Evolutionary conservation across 306 rosid species (phyloP).

Genomic region (Sindora glabra): DNA sequence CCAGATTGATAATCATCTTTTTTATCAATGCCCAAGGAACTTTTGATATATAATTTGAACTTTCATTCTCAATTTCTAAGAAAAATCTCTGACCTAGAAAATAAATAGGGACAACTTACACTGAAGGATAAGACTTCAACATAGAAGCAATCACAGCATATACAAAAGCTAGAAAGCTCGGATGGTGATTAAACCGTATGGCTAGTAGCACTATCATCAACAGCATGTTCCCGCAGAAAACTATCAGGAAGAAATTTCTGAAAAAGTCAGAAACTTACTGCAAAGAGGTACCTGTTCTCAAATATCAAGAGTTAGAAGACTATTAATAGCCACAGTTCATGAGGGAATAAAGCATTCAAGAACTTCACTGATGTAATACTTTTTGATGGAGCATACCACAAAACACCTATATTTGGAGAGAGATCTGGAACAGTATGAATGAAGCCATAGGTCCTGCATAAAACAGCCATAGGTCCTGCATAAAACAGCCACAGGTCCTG

Average conservation of each 20-base stretch:
- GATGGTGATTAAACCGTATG: conserved; percentile 75
- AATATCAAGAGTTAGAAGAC: conserved; percentile 15
- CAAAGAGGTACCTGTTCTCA: conserved; percentile 83
- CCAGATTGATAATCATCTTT: neutral
- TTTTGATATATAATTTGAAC: neutral
- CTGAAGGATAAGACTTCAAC: conserved; percentile 90
- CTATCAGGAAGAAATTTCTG: conserved; percentile 79
- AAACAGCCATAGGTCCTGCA: too few species aligned
- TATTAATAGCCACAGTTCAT: conserved; percentile 12
- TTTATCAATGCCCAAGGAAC: neutral
- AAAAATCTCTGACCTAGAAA: conserved; percentile 5
- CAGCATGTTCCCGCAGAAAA: conserved; percentile 76
- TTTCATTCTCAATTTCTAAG: neutral
- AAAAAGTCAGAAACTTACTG: conserved; percentile 91
- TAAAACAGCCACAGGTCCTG: too few species aligned
- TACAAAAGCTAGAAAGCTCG: conserved; percentile 82
- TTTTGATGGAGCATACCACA: conserved; percentile 57
- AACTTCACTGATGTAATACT: neutral
- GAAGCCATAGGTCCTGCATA: conserved; percentile 90
- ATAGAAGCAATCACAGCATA: conserved; percentile 57
- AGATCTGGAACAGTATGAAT: conserved; percentile 84
- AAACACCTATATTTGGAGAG: conserved; percentile 85
- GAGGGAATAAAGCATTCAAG: conserved; percentile 19
- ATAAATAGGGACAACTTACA: conserved; percentile 17
- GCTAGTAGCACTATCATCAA: conserved; percentile 82